Evolutionary conservation across 306 rosid species (phyloP), one percentile per base, ranked within the genome.

Genomic region (Fragaria nilgerrensis): DNA sequence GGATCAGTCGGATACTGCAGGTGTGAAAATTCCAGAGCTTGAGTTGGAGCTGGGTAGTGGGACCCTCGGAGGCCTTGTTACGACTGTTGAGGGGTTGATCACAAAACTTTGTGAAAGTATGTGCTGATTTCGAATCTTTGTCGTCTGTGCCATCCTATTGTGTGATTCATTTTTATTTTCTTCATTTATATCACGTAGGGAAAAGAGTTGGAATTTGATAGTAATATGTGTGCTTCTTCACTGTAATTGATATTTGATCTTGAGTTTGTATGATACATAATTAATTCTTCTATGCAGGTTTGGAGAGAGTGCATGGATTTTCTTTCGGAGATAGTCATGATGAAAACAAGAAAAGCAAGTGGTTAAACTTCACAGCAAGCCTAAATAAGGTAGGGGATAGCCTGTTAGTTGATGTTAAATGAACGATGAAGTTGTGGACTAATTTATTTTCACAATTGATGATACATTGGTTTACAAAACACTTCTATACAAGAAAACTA

Each of bases 311-410:
- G 68, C 99, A 92, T 59, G 99, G 99, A 44, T 95, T 89, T 86
- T 86, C 92, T 58, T 89, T 91, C 43, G 97, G 99, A 66, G 99
- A 95, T 69, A 91, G 97, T 87, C 91, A 92, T 81, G 97, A 89
- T 14, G 91, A 90, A 74, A 0, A 82, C 66, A 91, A 73, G 77
- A 89, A 44, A 74, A 89, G 68, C 90, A 95, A 90, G 82, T 95
- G 99, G 99, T 45, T 82, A 70, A 91, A 85, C 50, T 95, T 95
- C 47, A 83, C 75, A 69, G 79, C 83, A 76, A 88, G 87, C 77
- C 87, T 95, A 58, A 83, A 75, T 63, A 91, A 92, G 99, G 99
- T 95, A 88, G 74, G 50, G 9, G 77, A 58, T 23, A 19, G 32
- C 32, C 52, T 53, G 2, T 64, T 5, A 37, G 45, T 25, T 13